These are phyloP conservation scores for Astragalus glycyphyllos DNA, from an alignment of 306 rosid species.

Conservation along the genomic window DNA sequence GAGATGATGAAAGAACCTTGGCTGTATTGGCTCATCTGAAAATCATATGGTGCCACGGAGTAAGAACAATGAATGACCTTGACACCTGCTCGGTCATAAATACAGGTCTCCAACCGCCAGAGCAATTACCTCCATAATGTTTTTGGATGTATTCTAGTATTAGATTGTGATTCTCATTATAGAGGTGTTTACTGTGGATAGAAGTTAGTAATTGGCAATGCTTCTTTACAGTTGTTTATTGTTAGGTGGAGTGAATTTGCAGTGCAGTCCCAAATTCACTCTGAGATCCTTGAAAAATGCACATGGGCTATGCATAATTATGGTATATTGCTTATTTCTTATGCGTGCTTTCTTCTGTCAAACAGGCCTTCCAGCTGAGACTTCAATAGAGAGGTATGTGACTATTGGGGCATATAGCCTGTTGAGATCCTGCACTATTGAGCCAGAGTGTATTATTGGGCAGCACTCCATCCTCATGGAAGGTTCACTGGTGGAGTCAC, in stretches of 20 bases:
- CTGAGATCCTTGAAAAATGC: slow-evolving; percentile 3
- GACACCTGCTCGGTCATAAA: neutral
- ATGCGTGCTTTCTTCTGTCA: slow-evolving; percentile 36
- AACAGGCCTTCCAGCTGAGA: slow-evolving; percentile 96
- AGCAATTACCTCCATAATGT: neutral
- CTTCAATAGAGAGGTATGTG: slow-evolving; percentile 83
- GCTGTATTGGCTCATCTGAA: neutral
- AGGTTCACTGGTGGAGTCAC: slow-evolving; percentile 95
- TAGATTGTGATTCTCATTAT: slow-evolving; percentile 13
- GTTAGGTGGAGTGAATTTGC: neutral
- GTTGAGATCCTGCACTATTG: slow-evolving; percentile 92
- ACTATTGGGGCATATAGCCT: slow-evolving; percentile 93
- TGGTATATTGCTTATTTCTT: slow-evolving; percentile 25
- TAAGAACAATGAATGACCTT: neutral
- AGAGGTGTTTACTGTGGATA: slow-evolving; percentile 1
- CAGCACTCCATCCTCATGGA: slow-evolving; percentile 99
- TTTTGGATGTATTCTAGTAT: neutral
- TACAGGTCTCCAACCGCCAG: neutral
- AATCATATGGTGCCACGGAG: neutral
- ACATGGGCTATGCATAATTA: neutral
- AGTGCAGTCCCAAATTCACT: slow-evolving; percentile 7
- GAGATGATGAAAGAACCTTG: neutral
- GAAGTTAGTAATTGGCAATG: slow-evolving; percentile 24
- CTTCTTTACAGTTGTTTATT: slow-evolving; percentile 27
- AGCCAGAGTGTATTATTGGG: slow-evolving; percentile 97